Percentiles rank a stretch among this genome's conserved stretches.
Evolutionary conservation across 2,329 filamentous ascomycete species (phyloP).

Genomic region (Diaporthe humulicola): DNA sequence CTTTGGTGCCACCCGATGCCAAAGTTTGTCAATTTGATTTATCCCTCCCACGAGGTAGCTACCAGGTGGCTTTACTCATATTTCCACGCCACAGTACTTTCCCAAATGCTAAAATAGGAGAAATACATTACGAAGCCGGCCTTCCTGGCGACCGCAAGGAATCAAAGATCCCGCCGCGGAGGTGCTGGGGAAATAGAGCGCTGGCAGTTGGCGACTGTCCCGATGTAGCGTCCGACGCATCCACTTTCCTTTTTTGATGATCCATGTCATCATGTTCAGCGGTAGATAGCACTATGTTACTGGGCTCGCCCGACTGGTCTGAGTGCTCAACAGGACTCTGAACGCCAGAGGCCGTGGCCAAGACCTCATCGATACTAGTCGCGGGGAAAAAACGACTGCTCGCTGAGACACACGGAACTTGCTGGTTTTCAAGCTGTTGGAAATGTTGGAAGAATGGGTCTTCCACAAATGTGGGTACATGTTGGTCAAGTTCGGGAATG

Average conservation of each 20-base stretch:
- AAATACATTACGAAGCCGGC: not conserved
- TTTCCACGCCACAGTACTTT: too few species aligned
- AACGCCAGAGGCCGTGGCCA: not conserved
- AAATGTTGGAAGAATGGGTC: not conserved
- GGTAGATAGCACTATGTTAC: not conserved
- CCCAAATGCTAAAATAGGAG: not conserved
- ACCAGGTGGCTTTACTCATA: too few species aligned
- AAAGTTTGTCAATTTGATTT: too few species aligned
- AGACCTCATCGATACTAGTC: not conserved
- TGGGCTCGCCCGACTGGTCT: not conserved
- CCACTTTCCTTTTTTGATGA: too few species aligned
- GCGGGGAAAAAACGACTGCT: not conserved
- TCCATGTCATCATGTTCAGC: not conserved
- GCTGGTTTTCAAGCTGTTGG: not conserved
- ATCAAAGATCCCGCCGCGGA: not conserved
- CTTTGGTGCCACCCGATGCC: too few species aligned
- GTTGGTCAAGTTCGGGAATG: not conserved
- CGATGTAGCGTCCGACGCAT: not conserved
- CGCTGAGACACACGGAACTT: not conserved
- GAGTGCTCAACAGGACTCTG: not conserved
- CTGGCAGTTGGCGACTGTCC: too few species aligned
- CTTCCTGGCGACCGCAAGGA: not conserved
- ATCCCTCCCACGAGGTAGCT: too few species aligned
- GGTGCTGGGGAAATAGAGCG: too few species aligned
- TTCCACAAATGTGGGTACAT: not conserved